Percentiles rank a stretch among this genome's conserved stretches.
These are phyloP conservation scores for Podospora pseudocomata DNA, from an alignment of 495 filamentous ascomycete species.

Conservation along the genomic window DNA sequence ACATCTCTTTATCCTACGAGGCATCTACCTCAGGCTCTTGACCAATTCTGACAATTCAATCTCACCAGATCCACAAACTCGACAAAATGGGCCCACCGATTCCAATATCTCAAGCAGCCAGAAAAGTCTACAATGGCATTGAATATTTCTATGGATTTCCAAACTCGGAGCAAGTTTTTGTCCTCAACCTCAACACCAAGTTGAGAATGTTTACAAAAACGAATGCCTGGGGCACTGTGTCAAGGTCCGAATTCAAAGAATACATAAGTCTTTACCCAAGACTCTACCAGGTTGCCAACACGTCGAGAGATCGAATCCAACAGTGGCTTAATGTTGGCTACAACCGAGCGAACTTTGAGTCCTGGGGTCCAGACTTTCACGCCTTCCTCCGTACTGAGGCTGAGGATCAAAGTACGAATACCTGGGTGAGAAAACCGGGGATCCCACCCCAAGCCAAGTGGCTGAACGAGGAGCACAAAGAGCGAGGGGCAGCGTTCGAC, in stretches of 20 bases:
- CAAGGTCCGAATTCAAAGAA: constrained; percentile 1
- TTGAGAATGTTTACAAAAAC: background rate
- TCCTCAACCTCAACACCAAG: background rate
- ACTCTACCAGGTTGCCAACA: constrained; percentile 15
- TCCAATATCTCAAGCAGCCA: background rate
- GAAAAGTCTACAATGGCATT: background rate
- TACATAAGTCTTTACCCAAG: constrained; percentile 14
- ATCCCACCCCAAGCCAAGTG: constrained; percentile 1
- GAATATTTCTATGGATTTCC: background rate
- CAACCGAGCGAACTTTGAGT: background rate
- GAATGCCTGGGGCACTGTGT: background rate
- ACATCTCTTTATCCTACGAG: too few species aligned
- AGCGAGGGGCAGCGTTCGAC: background rate
- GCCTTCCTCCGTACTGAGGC: constrained; percentile 3
- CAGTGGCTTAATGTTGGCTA: constrained; percentile 8
- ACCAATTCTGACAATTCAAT: background rate
- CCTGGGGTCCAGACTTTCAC: constrained; percentile 6
- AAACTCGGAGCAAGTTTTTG: background rate
- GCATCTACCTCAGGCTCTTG: background rate
- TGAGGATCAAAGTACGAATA: background rate
- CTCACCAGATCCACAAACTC: background rate
- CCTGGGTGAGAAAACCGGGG: background rate
- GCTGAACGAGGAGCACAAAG: background rate
- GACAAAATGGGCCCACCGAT: background rate
- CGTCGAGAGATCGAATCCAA: constrained; percentile 2